phyloP scores from a whole-genome alignment of 768 basidiomycete species.

The Agaricus sinodeliciosus region DNA sequence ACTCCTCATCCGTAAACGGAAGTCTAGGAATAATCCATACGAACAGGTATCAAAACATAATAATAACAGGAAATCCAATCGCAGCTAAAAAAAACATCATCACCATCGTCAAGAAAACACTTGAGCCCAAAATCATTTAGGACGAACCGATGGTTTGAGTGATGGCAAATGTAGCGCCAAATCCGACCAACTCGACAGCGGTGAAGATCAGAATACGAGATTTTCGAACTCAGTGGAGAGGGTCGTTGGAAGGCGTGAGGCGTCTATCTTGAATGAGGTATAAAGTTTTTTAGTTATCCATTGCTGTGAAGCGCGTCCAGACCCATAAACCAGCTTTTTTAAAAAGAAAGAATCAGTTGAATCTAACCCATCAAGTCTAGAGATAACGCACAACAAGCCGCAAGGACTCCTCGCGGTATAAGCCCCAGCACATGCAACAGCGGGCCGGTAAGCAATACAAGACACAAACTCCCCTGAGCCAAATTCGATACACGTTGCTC shows the following conservation, averaged over 20 bases:
- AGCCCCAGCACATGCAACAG: constrained; percentile 74
- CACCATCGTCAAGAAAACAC: constrained; percentile 11
- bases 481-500: constrained; percentile 94
- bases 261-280: constrained; percentile 71
- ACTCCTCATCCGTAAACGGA: constrained; percentile 70
- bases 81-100: constrained; percentile 46
- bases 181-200: constrained; percentile 70
- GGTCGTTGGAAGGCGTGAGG: constrained; percentile 59
- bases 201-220: constrained; percentile 70
- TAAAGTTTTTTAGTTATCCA: constrained; percentile 75
- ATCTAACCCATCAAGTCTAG: neutral
- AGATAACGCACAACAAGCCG: constrained; percentile 66
- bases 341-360: no score
- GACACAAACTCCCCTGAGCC: constrained; percentile 71
- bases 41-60: constrained; percentile 77
- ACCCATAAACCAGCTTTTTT: constrained; percentile 97
- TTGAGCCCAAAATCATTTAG: constrained; percentile 21
- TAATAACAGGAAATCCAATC: constrained; percentile 87
- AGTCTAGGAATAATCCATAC: constrained; percentile 68
- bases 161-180: constrained; percentile 84
- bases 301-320: constrained; percentile 73
- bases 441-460: constrained; percentile 76
- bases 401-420: constrained; percentile 79
- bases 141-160: constrained; percentile 79
- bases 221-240: constrained; percentile 70